Evolutionary conservation across 1,139 yeast genomes (phyloP), one percentile per base, ranked within the genome.

Genomic region (Torulaspora globosa): DNA sequence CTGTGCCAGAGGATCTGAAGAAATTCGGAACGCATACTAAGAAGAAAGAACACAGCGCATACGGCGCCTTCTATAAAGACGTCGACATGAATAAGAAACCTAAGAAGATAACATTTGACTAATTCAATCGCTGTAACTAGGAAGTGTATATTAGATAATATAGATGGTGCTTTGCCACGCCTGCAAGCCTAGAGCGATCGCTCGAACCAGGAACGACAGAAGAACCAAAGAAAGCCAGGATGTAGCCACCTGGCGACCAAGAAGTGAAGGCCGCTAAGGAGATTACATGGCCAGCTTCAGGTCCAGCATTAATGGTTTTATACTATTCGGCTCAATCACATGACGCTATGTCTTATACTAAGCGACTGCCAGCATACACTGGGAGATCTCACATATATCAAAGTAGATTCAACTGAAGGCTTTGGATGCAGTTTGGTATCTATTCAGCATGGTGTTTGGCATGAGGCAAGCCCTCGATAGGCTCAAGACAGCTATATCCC

Each of bases 21-120:
- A 92, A 90, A 68, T 92, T 90, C 60, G 99, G 99, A 39, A 89
- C 96, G 14, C 97, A 92, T 69, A 92, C 98, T 24, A 92, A 92
- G 73, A 90, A 88, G 82, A 92, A 92, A 75, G 89, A 89, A 58
- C 98, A 92, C 63, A 80, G 92, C 55, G 96, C 90, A 9, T 92
- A 92, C 60, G 98, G 98, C 57, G 97, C 97, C 0, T 92, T 92
- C 73, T 92, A 73, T 74, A 92, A 90, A 67, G 89, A 90, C 63
- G 92, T 90, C 46, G 97, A 88, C 62, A 76, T 86, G 76, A 72
- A 79, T 53, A 83, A 84, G 67, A 86, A 89, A 65, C 95, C 97
- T 41, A 90, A 87, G 70, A 90, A 90, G 76, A 87, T 89, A 61
- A 88, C 88, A 56, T 90, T 90, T 48, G 71, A 68, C 55, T 66